Conservation (phyloP, 1,284 basidiomycete genomes). For the Neolentinus lepideus region DNA sequence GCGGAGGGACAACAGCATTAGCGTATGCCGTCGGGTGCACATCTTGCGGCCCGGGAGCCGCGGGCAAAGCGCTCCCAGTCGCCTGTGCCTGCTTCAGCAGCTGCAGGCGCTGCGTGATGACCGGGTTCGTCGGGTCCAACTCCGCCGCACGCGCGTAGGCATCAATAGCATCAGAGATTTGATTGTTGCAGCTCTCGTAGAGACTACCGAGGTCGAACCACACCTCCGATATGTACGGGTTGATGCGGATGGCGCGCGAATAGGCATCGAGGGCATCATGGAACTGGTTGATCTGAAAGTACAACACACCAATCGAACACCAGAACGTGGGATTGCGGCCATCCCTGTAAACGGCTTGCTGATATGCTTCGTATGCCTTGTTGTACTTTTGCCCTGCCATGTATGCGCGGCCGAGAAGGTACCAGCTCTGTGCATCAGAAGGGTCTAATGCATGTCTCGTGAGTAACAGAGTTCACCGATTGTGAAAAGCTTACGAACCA, state of each 20-base stretch:
- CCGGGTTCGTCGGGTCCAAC: conserved; percentile 76
- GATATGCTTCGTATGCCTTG: conserved; percentile 99
- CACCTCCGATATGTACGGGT: conserved; percentile 98
- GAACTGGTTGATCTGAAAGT: conserved; percentile 99
- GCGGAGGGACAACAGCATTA: conserved; percentile 60
- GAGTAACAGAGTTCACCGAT: background rate
- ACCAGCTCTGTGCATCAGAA: conserved; percentile 98
- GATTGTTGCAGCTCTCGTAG: conserved; percentile 99
- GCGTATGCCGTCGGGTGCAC: conserved; percentile 94
- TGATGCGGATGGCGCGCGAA: conserved; percentile 96
- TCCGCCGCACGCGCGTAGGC: conserved; percentile 92
- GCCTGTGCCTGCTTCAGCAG: conserved; percentile 78
- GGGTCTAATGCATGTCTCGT: conserved; percentile 49
- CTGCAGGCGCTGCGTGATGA: conserved; percentile 73
- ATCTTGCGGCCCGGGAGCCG: conserved; percentile 87
- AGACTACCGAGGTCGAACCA: conserved; percentile 98
- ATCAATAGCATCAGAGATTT: conserved; percentile 97
- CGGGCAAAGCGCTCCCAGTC: conserved; percentile 70
- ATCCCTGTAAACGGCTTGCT: conserved; percentile 98
- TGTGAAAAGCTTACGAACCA: conserved; percentile 42
- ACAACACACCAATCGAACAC: conserved; percentile 99
- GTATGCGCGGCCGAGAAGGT: conserved; percentile 94
- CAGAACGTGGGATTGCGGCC: conserved; percentile 99
- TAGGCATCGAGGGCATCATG: conserved; percentile 98
- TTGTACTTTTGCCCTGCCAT: conserved; percentile 99